Percentiles rank a stretch among this genome's conserved stretches.
Conservation (phyloP, 78 protist species). For the Mastigamoeba balamuthi region DNA sequence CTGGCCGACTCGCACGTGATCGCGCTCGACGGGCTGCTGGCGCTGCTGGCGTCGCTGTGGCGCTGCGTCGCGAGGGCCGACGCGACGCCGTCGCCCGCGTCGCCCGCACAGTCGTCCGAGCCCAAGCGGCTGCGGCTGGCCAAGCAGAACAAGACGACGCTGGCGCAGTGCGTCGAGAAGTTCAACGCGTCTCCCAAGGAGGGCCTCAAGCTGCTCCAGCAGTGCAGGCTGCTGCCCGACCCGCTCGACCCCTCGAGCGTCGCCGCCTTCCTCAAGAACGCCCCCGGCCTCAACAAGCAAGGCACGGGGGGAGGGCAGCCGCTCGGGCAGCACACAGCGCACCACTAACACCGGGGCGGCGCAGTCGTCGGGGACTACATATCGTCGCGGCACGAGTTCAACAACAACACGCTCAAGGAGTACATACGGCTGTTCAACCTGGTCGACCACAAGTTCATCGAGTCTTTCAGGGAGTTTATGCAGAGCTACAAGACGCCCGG, state of each 20-base stretch:
- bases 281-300: slow-evolving; percentile 8
- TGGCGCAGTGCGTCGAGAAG: not conserved
- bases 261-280: not conserved
- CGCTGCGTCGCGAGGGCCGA: not conserved
- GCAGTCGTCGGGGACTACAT: slow-evolving; percentile 51
- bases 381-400: slow-evolving; percentile 5
- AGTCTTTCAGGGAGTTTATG: slow-evolving; percentile 14
- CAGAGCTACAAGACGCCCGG: slow-evolving; percentile 29
- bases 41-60: slow-evolving; percentile 12
- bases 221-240: slow-evolving; percentile 1
- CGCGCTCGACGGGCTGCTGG: slow-evolving; percentile 52
- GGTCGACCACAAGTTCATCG: not conserved
- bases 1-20: slow-evolving; percentile 40
- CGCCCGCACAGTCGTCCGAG: not conserved
- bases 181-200: not conserved
- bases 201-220: not conserved
- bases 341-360: too few relatives aligned
- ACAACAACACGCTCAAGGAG: not conserved
- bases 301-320: too few relatives aligned
- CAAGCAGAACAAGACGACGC: not conserved
- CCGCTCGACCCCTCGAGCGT: not conserved
- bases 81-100: too few relatives aligned
- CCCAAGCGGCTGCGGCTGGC: not conserved
- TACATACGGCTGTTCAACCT: slow-evolving; percentile 8
- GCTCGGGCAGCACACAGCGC: too few relatives aligned